phyloP scores from a whole-genome alignment of 805 yeast species.

The Zygosaccharomyces bailii region DNA sequence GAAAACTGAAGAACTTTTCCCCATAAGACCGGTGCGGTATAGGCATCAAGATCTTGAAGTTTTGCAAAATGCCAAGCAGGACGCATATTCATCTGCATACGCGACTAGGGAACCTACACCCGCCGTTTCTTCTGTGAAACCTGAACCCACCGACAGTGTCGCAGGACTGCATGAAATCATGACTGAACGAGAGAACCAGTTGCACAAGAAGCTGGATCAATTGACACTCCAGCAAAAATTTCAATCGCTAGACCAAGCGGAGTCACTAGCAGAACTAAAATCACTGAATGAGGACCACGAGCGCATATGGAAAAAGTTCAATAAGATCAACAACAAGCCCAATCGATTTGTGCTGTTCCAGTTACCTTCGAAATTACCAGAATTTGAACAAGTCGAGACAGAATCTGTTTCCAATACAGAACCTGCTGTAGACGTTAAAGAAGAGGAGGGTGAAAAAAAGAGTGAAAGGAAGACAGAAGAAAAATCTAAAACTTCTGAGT shows the following conservation, averaged over 20 bases:
- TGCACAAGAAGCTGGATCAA: slow-evolving; percentile 32
- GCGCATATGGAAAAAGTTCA: slow-evolving; percentile 33
- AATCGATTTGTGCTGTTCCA: slow-evolving; percentile 39
- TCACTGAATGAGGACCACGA: slow-evolving; percentile 40
- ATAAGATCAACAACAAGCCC: slow-evolving; percentile 33
- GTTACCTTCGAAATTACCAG: slow-evolving; percentile 39
- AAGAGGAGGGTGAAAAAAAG: slow-evolving; percentile 11
- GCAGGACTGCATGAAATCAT: slow-evolving; percentile 19
- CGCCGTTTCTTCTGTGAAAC: slow-evolving; percentile 10
- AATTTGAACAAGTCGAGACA: slow-evolving; percentile 27
- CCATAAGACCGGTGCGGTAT: slow-evolving; percentile 63
- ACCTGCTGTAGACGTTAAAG: slow-evolving; percentile 17
- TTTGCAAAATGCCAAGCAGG: slow-evolving; percentile 34
- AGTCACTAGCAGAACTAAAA: slow-evolving; percentile 38
- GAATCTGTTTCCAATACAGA: slow-evolving; percentile 7
- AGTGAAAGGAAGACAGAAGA: slow-evolving; percentile 14
- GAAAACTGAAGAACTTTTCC: slow-evolving; percentile 46
- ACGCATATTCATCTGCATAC: slow-evolving; percentile 23
- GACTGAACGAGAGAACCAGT: slow-evolving; percentile 24
- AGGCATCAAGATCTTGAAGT: slow-evolving; percentile 41
- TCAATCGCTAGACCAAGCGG: slow-evolving; percentile 32
- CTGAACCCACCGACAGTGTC: slow-evolving; percentile 8
- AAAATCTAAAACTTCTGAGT: slow-evolving; percentile 10
- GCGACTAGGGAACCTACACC: slow-evolving; percentile 33
- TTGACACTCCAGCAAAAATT: slow-evolving; percentile 30